These are phyloP conservation scores for Picea engelmannii DNA, from an alignment of 83 land plant species.

Conservation along the genomic window DNA sequence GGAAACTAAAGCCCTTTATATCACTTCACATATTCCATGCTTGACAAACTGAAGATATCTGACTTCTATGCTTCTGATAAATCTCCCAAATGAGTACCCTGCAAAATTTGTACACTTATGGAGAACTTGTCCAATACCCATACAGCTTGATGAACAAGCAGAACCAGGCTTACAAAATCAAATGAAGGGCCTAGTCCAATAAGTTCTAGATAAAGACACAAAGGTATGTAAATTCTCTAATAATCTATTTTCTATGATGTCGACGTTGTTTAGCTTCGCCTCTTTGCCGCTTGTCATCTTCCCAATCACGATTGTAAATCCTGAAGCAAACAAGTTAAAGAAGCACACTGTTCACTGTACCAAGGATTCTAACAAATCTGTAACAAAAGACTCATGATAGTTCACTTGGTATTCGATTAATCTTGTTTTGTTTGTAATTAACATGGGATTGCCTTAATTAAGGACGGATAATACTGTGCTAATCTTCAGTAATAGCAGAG, in stretches of 20 bases:
- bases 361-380: conserved; percentile 6
- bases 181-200: too few species aligned
- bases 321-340: conserved; percentile 67
- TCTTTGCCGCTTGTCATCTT: conserved; percentile 94
- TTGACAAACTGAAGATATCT: too few species aligned
- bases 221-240: background rate
- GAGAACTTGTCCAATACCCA: too few species aligned
- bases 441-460: background rate
- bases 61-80: too few species aligned
- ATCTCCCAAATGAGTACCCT: too few species aligned
- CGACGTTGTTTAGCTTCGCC: conserved; percentile 72
- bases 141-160: too few species aligned
- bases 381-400: conserved; percentile 6
- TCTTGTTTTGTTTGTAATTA: background rate
- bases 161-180: too few species aligned
- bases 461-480: background rate
- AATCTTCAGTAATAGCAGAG: background rate
- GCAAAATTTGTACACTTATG: too few species aligned
- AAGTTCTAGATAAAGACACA: too few species aligned
- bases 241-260: conserved; percentile 12
- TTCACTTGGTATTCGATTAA: background rate
- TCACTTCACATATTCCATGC: too few species aligned
- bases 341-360: background rate
- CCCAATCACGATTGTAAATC: conserved; percentile 91
- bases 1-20: too few species aligned